Percentiles rank a stretch among this genome's conserved stretches.
Conservation (phyloP, 2,329 filamentous ascomycete genomes). For the Colletotrichum costaricense region DNA sequence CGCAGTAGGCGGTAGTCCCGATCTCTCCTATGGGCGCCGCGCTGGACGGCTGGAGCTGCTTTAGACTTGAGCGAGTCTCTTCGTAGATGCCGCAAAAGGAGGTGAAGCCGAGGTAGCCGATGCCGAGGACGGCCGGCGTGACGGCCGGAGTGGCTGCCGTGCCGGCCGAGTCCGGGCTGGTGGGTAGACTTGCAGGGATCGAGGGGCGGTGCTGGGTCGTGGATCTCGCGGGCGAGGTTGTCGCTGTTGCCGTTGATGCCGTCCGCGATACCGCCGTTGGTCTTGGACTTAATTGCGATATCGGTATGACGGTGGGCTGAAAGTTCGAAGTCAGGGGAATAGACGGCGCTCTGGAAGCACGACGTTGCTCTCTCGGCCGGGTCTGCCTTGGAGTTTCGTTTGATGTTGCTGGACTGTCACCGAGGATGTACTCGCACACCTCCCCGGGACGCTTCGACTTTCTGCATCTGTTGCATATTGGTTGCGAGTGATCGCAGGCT, state of each 20-base stretch:
- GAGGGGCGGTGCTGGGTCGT: slow-evolving; percentile 22
- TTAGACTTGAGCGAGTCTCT: slow-evolving; percentile 53
- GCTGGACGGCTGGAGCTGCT: slow-evolving; percentile 42
- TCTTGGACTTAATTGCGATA: background rate
- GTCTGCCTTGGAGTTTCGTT: background rate
- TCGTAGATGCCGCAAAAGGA: slow-evolving; percentile 55
- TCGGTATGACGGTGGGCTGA: background rate
- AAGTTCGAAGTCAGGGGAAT: slow-evolving; percentile 3
- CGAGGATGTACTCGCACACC: slow-evolving; percentile 50
- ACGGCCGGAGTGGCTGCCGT: slow-evolving; percentile 16
- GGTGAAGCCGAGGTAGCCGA: slow-evolving; percentile 58
- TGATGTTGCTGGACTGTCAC: slow-evolving; percentile 5
- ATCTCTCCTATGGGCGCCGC: slow-evolving; percentile 22
- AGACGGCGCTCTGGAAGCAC: slow-evolving; percentile 9
- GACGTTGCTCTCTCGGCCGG: slow-evolving; percentile 11
- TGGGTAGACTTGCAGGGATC: slow-evolving; percentile 22
- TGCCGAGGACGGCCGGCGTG: slow-evolving; percentile 28
- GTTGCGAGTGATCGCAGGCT: slow-evolving; percentile 55
- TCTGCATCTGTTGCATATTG: slow-evolving; percentile 51
- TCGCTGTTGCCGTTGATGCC: background rate
- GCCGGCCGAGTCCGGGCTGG: slow-evolving; percentile 27
- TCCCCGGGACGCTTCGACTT: slow-evolving; percentile 44
- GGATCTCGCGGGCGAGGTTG: slow-evolving; percentile 15
- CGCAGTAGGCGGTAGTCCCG: slow-evolving; percentile 10
- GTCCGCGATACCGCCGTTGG: background rate